Conservation (phyloP, 192 early-diverging fungal genomes). For the Umbelopsis isabellina region DNA sequence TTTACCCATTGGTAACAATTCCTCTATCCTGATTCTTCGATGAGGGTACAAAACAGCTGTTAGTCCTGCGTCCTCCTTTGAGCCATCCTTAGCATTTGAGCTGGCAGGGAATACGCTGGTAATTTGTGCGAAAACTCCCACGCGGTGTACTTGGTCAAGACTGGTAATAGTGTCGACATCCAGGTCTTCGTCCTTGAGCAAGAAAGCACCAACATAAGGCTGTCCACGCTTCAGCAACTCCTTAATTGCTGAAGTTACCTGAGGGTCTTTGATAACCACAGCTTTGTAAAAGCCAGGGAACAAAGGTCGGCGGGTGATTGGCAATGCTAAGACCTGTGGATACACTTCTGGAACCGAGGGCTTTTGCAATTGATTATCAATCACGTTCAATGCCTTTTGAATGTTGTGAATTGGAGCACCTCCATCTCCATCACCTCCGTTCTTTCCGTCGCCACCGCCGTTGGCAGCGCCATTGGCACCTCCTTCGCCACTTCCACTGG, state of each 20-base stretch:
- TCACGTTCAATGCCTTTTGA: conserved; percentile 47
- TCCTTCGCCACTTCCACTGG: conserved; percentile 2
- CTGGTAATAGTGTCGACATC: conserved; percentile 82
- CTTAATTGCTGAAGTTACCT: conserved; percentile 90
- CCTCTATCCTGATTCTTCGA: conserved; percentile 82
- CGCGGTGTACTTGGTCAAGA: conserved; percentile 79
- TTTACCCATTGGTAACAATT: conserved; percentile 51
- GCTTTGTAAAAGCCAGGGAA: conserved; percentile 99
- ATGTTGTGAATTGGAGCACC: conserved; percentile 22
- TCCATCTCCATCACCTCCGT: conserved; percentile 38
- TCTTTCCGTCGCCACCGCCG: conserved; percentile 21
- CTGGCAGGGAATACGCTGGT: conserved; percentile 90
- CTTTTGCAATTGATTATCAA: conserved; percentile 71
- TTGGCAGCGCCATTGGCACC: conserved; percentile 6
- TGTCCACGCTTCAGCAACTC: conserved; percentile 88
- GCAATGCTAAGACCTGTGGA: conserved; percentile 92
- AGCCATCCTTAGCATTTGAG: conserved; percentile 41
- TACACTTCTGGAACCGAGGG: conserved; percentile 89
- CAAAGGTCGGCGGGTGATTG: conserved; percentile 88
- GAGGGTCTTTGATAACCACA: conserved; percentile 93
- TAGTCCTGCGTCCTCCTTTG: conserved; percentile 75
- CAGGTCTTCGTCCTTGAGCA: conserved; percentile 88
- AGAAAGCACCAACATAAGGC: conserved; percentile 96
- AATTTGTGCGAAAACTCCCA: conserved; percentile 98
- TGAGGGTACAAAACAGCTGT: conserved; percentile 97